These are phyloP conservation scores for Zopfia rhizophila DNA, from an alignment of 2,329 filamentous ascomycete species.

Conservation along the genomic window DNA sequence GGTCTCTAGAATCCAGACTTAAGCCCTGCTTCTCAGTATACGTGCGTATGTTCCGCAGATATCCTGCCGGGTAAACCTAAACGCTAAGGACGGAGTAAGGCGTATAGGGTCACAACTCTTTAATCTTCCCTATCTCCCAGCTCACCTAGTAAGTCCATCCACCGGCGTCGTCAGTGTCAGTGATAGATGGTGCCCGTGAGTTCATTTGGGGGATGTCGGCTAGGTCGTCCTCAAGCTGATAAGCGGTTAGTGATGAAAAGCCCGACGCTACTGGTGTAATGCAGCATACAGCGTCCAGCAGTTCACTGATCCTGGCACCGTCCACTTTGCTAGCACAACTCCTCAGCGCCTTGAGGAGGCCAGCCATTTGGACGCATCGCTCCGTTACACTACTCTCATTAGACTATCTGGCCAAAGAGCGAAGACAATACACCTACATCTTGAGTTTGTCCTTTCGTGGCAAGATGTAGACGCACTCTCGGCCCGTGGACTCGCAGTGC, in stretches of 20 bases:
- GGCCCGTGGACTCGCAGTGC: conserved; percentile 45
- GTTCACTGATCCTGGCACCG: conserved; percentile 30
- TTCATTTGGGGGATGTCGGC: too few relatives aligned
- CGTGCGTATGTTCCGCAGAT: too few relatives aligned
- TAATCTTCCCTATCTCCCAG: too few relatives aligned
- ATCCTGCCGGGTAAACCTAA: too few relatives aligned
- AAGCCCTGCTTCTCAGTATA: too few relatives aligned
- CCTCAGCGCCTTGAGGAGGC: conserved; percentile 30
- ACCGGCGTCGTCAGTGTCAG: too few relatives aligned
- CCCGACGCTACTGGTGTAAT: too few relatives aligned
- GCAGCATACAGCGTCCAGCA: conserved; percentile 35
- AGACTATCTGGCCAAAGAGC: conserved; percentile 12
- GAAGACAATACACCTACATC: conserved; percentile 32
- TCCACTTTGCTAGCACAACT: conserved; percentile 31
- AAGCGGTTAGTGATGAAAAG: not conserved
- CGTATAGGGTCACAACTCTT: too few relatives aligned
- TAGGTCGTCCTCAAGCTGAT: not conserved
- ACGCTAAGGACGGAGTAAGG: too few relatives aligned
- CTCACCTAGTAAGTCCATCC: too few relatives aligned
- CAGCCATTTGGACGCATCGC: conserved; percentile 40
- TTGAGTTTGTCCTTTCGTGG: conserved; percentile 52
- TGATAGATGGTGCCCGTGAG: too few relatives aligned
- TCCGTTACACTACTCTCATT: conserved; percentile 39
- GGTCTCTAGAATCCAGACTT: too few relatives aligned
- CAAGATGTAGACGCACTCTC: conserved; percentile 52